A percentile compares a stretch with the other conserved stretches of the same genome.
phyloP scores from a whole-genome alignment of 805 yeast genomes.

The Starmerella asiatica region DNA sequence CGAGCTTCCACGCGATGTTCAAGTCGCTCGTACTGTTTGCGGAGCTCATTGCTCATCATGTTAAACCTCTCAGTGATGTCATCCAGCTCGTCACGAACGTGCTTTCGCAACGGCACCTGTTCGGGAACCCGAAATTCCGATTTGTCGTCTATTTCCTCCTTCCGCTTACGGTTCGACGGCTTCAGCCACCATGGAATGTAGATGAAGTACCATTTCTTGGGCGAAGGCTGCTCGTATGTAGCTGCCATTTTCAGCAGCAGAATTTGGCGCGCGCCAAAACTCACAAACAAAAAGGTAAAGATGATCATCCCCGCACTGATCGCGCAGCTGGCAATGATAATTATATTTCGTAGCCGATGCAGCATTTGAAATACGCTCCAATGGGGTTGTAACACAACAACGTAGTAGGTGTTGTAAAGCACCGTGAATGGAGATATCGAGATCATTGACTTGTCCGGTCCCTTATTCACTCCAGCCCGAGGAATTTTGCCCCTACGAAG shows the following conservation, averaged over 20 bases:
- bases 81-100: slow-evolving; percentile 57
- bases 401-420: slow-evolving; percentile 10
- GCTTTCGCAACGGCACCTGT: slow-evolving; percentile 17
- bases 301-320: slow-evolving; percentile 19
- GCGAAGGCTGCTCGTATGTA: slow-evolving; percentile 17
- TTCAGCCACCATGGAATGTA: slow-evolving; percentile 17
- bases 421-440: slow-evolving; percentile 15
- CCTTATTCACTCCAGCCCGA: slow-evolving; percentile 15
- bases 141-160: neutral
- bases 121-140: slow-evolving; percentile 19
- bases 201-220: slow-evolving; percentile 12
- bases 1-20: slow-evolving; percentile 81
- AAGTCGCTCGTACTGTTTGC: slow-evolving; percentile 66
- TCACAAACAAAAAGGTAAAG: slow-evolving; percentile 16
- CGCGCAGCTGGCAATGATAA: slow-evolving; percentile 14
- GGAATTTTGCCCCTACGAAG: slow-evolving; percentile 6
- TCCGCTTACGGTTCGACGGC: slow-evolving; percentile 6
- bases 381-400: slow-evolving; percentile 17
- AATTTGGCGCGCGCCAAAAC: slow-evolving; percentile 21
- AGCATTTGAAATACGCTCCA: slow-evolving; percentile 16
- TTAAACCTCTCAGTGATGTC: slow-evolving; percentile 83
- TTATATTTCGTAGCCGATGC: slow-evolving; percentile 13
- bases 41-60: slow-evolving; percentile 84
- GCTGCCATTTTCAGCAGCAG: slow-evolving; percentile 21
- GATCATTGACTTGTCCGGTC: slow-evolving; percentile 18